Percentiles rank a stretch among this genome's conserved stretches.
phyloP scores from a whole-genome alignment of 78 protist genomes.

The Polysphondylium violaceum region DNA sequence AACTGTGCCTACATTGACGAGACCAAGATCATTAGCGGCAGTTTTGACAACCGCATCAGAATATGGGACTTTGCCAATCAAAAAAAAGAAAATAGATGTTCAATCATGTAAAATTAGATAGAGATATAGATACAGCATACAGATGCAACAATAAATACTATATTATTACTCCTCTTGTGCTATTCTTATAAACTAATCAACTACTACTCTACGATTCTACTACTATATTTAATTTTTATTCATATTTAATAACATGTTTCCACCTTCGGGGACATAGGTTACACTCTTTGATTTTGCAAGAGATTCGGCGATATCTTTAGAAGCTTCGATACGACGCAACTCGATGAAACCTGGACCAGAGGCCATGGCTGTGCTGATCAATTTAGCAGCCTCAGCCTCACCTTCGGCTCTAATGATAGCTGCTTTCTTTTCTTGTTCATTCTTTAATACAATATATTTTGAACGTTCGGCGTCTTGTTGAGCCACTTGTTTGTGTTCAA shows the following conservation, averaged over 20 bases:
- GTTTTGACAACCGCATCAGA: slow-evolving; percentile 13
- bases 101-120: slow-evolving; percentile 11
- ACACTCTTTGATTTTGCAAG: slow-evolving; percentile 53
- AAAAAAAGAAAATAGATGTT: slow-evolving; percentile 10
- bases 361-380: slow-evolving; percentile 47
- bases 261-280: slow-evolving; percentile 64
- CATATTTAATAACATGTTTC: slow-evolving; percentile 48
- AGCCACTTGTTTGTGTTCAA: slow-evolving; percentile 85
- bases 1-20: slow-evolving; percentile 26
- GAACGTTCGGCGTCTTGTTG: slow-evolving; percentile 87
- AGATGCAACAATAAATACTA: no score
- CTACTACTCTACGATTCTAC: not conserved
- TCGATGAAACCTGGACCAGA: slow-evolving; percentile 79
- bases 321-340: slow-evolving; percentile 80
- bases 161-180: no score
- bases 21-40: slow-evolving; percentile 46
- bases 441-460: slow-evolving; percentile 78
- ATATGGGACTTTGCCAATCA: slow-evolving; percentile 32
- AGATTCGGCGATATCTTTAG: slow-evolving; percentile 79
- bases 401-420: slow-evolving; percentile 88
- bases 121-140: no score
- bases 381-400: slow-evolving; percentile 85
- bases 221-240: slow-evolving; percentile 12
- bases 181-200: no score
- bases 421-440: slow-evolving; percentile 86